Base-by-base conservation (phyloP, 2,329 filamentous ascomycete genomes). In the Pseudofabraea citricarpa region DNA sequence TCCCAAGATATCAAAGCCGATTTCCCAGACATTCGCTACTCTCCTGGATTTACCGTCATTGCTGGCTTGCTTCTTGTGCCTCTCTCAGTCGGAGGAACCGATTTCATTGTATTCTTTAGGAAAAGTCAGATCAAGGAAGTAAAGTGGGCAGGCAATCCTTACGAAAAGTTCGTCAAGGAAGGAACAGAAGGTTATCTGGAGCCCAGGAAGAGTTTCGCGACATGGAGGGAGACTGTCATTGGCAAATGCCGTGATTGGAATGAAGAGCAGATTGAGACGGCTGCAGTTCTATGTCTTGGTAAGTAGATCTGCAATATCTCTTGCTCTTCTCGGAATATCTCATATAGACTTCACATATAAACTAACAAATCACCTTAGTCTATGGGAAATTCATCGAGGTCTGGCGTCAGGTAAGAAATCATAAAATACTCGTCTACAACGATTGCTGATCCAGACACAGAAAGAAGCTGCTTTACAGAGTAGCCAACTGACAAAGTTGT, bases 31-130 rank as follows among this genome's bases (percentile, higher is more conserved):
- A 67, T 95, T 3, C 73, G 75, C 18, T 95, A 95, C 54, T 70
- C 78, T 0, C 89, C 88, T 1, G 89, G 90, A 0, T 93, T 95
- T 56, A 75, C 81, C 46, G 68, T 82, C 16, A 79, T 95, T 45
- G 86, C 88, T 0, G 90, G 90, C 0, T 64, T 95, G 37, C 68
- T 95, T 0, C 82, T 94, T 42, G 88, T 95, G 0, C 90, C 90
- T 0, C 67, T 95, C 2, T 90, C 86, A 13, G 72, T 78, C 1
- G 79, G 79, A 2, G 90, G 90, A 1, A 72, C 71, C 22, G 90
- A 95, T 55, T 95, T 95, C 55, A 95, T 95, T 33, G 86, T 90
- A 0, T 94, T 95, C 59, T 94, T 95, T 66, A 79, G 90, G n/a
- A 83, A 75, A 52, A 82, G 83, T 0, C 87, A 90, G 55, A 61